Conservation (phyloP, 1,139 yeast species). For the Magnusiomyces paraingens region DNA sequence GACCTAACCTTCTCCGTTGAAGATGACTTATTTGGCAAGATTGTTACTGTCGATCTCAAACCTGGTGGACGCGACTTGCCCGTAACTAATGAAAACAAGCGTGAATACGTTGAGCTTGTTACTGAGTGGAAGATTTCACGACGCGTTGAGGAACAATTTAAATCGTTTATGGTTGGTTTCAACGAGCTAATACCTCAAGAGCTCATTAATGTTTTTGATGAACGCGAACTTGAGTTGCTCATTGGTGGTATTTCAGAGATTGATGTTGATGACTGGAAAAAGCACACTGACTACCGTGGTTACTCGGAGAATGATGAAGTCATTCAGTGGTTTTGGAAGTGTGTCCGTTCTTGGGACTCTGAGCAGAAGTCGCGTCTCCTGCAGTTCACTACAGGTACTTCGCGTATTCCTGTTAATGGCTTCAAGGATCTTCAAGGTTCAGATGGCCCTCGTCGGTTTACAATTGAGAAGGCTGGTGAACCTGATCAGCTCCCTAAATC, state of each 20-base stretch:
- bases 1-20: conserved; percentile 92
- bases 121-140: conserved; percentile 94
- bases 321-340: conserved; percentile 97
- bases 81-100: conserved; percentile 90
- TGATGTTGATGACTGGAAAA: conserved; percentile 98
- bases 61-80: conserved; percentile 82
- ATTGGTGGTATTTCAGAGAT: conserved; percentile 98
- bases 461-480: conserved; percentile 97
- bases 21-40: conserved; percentile 94
- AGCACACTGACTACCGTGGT: conserved; percentile 96
- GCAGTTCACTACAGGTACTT: conserved; percentile 97
- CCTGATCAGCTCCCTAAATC: conserved; percentile 89
- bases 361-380: conserved; percentile 93
- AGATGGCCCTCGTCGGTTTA: conserved; percentile 97
- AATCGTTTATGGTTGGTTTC: conserved; percentile 94
- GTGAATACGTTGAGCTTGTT: conserved; percentile 88
- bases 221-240: conserved; percentile 88
- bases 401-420: conserved; percentile 97
- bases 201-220: conserved; percentile 91
- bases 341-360: conserved; percentile 89
- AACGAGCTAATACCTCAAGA: conserved; percentile 97
- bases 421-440: conserved; percentile 97
- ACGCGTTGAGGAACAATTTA: conserved; percentile 92
- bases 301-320: conserved; percentile 95
- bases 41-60: conserved; percentile 82